These are phyloP conservation scores for Rhodotorula sp. DNA, from an alignment of 1,284 basidiomycete species.

Conservation along the genomic window DNA sequence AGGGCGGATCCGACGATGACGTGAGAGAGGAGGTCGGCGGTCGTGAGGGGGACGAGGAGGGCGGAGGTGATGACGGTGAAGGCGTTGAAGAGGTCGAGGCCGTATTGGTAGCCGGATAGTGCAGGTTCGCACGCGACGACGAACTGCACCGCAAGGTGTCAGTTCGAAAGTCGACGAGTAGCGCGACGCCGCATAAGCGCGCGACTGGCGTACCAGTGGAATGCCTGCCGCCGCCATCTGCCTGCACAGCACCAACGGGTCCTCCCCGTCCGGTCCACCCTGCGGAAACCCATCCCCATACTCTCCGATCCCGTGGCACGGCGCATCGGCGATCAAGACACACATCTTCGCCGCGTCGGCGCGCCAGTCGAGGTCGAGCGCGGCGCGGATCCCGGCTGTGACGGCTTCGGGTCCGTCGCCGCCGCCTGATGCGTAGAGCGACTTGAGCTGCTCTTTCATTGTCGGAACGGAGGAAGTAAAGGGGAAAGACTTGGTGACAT, in stretches of 20 bases:
- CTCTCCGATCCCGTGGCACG: slow-evolving; percentile 89
- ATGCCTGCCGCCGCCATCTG: slow-evolving; percentile 88
- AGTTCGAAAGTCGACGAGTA: not conserved
- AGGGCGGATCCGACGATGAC: slow-evolving; percentile 96
- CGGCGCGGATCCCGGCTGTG: slow-evolving; percentile 87
- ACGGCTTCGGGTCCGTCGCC: slow-evolving; percentile 98
- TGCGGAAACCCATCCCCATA: slow-evolving; percentile 71
- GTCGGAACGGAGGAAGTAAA: slow-evolving; percentile 88
- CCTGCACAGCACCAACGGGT: slow-evolving; percentile 83
- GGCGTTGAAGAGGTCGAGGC: slow-evolving; percentile 86
- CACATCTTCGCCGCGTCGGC: slow-evolving; percentile 81
- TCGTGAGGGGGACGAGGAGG: slow-evolving; percentile 88
- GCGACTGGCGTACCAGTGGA: slow-evolving; percentile 64
- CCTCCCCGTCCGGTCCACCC: slow-evolving; percentile 59
- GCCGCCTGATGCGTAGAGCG: slow-evolving; percentile 87
- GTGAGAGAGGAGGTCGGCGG: slow-evolving; percentile 91
- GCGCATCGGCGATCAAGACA: slow-evolving; percentile 79
- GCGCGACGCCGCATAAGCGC: not conserved
- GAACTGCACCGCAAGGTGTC: slow-evolving; percentile 59
- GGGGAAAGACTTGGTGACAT: slow-evolving; percentile 87
- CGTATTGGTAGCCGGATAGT: slow-evolving; percentile 52
- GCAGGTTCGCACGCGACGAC: slow-evolving; percentile 99
- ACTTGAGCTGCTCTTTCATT: slow-evolving; percentile 79
- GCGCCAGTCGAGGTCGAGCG: slow-evolving; percentile 84
- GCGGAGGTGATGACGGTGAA: slow-evolving; percentile 89